A percentile compares a stretch with the other conserved stretches of the same genome.
These are phyloP conservation scores for Aspergillus ostianus DNA, from an alignment of 495 filamentous ascomycete species.

Conservation along the genomic window DNA sequence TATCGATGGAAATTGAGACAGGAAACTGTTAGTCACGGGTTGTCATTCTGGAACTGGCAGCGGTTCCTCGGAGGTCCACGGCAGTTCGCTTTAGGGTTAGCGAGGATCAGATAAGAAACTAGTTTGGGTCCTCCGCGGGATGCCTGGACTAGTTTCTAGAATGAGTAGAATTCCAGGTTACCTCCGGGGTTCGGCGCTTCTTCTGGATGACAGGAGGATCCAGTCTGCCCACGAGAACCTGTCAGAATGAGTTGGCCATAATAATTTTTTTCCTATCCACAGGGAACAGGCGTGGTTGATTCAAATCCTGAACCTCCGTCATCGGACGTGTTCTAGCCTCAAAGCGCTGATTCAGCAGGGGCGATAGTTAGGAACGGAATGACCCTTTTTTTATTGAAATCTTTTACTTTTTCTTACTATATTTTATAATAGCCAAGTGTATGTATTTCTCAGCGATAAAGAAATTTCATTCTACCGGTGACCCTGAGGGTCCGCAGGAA, in stretches of 20 bases:
- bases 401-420: neutral
- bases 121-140: neutral
- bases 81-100: neutral
- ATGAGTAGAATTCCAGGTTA: neutral
- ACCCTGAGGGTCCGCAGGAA: neutral
- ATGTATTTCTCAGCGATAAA: neutral
- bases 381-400: neutral
- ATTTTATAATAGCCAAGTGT: neutral
- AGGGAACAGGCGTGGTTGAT: neutral
- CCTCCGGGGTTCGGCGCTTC: constrained; percentile 9
- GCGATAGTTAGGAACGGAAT: neutral
- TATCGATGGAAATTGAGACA: too few species aligned
- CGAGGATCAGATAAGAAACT: constrained; percentile 9
- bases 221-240: neutral
- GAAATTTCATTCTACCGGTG: too few species aligned
- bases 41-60: neutral
- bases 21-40: neutral
- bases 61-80: constrained; percentile 1
- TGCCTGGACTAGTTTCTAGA: neutral
- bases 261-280: neutral
- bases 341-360: constrained; percentile 15
- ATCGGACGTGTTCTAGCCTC: constrained; percentile 23
- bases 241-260: neutral
- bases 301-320: constrained; percentile 21
- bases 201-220: neutral